phyloP scores from a whole-genome alignment of 768 basidiomycete genomes.

The Rhizopogon rudus region DNA sequence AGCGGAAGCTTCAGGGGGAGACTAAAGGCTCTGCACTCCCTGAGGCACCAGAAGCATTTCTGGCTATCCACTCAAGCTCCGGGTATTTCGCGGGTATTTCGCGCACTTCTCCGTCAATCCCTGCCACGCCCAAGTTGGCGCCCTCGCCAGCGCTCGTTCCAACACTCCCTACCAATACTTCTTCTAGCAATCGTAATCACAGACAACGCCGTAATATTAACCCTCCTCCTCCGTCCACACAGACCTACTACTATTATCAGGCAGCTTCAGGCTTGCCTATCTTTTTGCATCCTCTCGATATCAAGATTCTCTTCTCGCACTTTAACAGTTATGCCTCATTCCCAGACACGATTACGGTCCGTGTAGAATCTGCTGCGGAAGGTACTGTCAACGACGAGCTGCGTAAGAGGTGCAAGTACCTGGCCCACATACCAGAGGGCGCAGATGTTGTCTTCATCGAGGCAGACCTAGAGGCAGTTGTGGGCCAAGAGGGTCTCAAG shows the following conservation, averaged over 20 bases:
- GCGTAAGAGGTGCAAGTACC: slow-evolving; percentile 92
- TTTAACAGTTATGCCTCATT: slow-evolving; percentile 78
- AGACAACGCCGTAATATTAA: slow-evolving; percentile 76
- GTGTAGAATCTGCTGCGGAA: slow-evolving; percentile 73
- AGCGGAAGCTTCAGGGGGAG: slow-evolving; percentile 20
- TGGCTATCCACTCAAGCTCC: slow-evolving; percentile 26
- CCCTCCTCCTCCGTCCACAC: slow-evolving; percentile 80
- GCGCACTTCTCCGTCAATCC: slow-evolving; percentile 8
- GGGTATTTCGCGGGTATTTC: slow-evolving; percentile 19
- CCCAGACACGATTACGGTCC: slow-evolving; percentile 75
- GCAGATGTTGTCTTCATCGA: slow-evolving; percentile 95
- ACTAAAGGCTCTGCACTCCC: slow-evolving; percentile 8
- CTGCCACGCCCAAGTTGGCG: slow-evolving; percentile 8
- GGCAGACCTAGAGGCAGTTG: slow-evolving; percentile 73
- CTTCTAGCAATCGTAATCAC: slow-evolving; percentile 37
- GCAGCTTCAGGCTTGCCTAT: slow-evolving; percentile 86
- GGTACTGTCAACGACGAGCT: slow-evolving; percentile 89
- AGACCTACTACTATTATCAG: slow-evolving; percentile 95
- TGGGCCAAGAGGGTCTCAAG: slow-evolving; percentile 70
- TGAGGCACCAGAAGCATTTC: slow-evolving; percentile 57
- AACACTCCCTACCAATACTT: slow-evolving; percentile 7
- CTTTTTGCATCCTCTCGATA: slow-evolving; percentile 94
- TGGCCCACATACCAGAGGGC: slow-evolving; percentile 86
- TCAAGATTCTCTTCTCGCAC: slow-evolving; percentile 84
- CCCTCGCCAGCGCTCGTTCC: slow-evolving; percentile 3